Evolutionary conservation across 2,329 filamentous ascomycete species (phyloP).

Genomic region (Calonectria pseudoreteaudii): DNA sequence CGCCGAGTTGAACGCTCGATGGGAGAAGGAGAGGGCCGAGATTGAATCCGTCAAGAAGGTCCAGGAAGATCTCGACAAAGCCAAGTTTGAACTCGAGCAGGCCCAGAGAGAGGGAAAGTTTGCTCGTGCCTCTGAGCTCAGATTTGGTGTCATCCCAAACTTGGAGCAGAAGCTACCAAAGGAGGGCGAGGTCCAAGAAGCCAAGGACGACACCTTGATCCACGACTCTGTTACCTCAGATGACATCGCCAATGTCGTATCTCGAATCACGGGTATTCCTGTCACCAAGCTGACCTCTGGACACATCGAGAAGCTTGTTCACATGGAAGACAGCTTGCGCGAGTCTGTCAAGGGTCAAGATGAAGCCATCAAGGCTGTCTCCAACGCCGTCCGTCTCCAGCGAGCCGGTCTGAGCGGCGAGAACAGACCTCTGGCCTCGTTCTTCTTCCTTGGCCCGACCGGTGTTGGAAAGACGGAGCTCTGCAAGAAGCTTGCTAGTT

Average conservation of each 20-base stretch:
- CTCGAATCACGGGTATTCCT: conserved; percentile 91
- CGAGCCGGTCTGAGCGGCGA: conserved; percentile 91
- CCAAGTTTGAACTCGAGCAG: conserved; percentile 85
- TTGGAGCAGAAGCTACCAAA: conserved; percentile 84
- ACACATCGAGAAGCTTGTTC: conserved; percentile 92
- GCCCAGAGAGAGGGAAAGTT: conserved; percentile 92
- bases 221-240: conserved; percentile 96
- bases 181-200: conserved; percentile 67
- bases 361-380: conserved; percentile 89
- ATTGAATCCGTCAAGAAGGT: conserved; percentile 88
- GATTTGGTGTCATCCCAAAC: conserved; percentile 87
- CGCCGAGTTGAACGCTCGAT: conserved; percentile 79
- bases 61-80: conserved; percentile 89
- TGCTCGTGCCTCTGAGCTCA: conserved; percentile 87
- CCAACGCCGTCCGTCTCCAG: conserved; percentile 94
- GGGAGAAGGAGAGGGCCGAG: conserved; percentile 90
- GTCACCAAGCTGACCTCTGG: conserved; percentile 92
- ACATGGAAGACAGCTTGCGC: conserved; percentile 92
- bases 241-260: conserved; percentile 93
- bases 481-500: conserved; percentile 93
- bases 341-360: conserved; percentile 92
- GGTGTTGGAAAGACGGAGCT: conserved; percentile 98
- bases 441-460: conserved; percentile 98
- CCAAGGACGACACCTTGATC: conserved; percentile 70
- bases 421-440: conserved; percentile 90